Base-by-base conservation (phyloP, 2,329 filamentous ascomycete species). In the Zopfia rhizophila region DNA sequence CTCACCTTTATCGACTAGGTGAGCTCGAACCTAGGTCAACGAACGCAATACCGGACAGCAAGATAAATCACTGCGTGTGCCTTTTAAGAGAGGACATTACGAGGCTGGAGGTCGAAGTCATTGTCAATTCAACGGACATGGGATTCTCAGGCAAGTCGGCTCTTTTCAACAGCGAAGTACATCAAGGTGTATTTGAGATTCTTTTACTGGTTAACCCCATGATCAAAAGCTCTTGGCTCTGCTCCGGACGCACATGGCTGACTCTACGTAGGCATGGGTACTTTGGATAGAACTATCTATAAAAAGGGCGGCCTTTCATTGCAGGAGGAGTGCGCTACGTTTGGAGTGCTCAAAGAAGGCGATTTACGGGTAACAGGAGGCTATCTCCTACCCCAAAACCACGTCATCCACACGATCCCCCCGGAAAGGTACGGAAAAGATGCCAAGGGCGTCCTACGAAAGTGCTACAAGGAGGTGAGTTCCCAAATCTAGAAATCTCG, bases 1-100 rank as follows among this genome's bases (percentile, higher is more conserved):
- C 56, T 13, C 55, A 53, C 12, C 46, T 71, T 1, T 71, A 69
- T 36, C 53, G 61, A 22, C 31, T 58, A 2, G 60, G 58, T 1
- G 51, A 56, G 7, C 53, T 71, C 4, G 53, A 64, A 22, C 32
- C 46, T 7, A 63, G 58, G 22, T 35, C 51, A 1, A 70, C 67
- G 1, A 38, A 57, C 32, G 56, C 58, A 3, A 51, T 48, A 3
- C 54, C 63, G 13, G 62, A 61, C 3, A 43, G 38, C 10, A 33
- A 42, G 1, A 59, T 66, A 53, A 69, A 71, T 16, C 30, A 62
- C 5, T 63, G 44, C 4, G 55, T 72, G 0, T 66, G 60, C 22
- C 28, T 72, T 8, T 21, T 61, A 6, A 59, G 61, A 35, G 60
- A 68, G 37, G 66, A 72, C 19, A 72, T 72, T 17, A 69, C 68